Conservation (phyloP, 306 rosid genomes). For the Castanea sativa region DNA sequence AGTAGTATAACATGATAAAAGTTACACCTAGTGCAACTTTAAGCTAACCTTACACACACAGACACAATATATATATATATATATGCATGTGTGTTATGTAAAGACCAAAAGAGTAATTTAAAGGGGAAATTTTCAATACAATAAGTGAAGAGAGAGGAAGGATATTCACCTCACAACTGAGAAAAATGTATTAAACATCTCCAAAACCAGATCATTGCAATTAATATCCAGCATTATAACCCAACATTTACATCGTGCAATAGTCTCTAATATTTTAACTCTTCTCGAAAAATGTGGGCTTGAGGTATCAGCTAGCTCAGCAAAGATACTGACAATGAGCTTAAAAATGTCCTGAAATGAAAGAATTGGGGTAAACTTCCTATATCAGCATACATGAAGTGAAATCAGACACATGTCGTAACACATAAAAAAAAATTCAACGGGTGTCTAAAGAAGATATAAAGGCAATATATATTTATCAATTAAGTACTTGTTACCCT, state of each 20-base stretch:
- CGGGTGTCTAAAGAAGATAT: neutral
- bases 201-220: slow-evolving; percentile 60
- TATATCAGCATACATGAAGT: slow-evolving; percentile 11
- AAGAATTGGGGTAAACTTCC: neutral
- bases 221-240: slow-evolving; percentile 84
- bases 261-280: slow-evolving; percentile 77
- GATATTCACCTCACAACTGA: slow-evolving; percentile 67
- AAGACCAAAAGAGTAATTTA: neutral
- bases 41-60: neutral
- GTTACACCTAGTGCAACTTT: no score
- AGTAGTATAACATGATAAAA: no score
- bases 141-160: slow-evolving; percentile 14
- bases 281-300: slow-evolving; percentile 68
- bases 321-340: slow-evolving; percentile 62
- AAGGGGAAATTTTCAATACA: neutral
- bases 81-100: no score
- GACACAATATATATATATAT: neutral
- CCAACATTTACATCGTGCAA: slow-evolving; percentile 71
- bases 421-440: neutral
- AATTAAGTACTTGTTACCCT: slow-evolving; percentile 45
- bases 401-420: neutral
- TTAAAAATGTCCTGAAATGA: slow-evolving; percentile 65
- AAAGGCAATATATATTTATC: neutral
- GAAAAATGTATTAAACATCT: slow-evolving; percentile 76
- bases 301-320: slow-evolving; percentile 64